A percentile compares a stretch with the other conserved stretches of the same genome.
phyloP scores from a whole-genome alignment of 2,329 filamentous ascomycete species.

The Cercospora janseana region DNA sequence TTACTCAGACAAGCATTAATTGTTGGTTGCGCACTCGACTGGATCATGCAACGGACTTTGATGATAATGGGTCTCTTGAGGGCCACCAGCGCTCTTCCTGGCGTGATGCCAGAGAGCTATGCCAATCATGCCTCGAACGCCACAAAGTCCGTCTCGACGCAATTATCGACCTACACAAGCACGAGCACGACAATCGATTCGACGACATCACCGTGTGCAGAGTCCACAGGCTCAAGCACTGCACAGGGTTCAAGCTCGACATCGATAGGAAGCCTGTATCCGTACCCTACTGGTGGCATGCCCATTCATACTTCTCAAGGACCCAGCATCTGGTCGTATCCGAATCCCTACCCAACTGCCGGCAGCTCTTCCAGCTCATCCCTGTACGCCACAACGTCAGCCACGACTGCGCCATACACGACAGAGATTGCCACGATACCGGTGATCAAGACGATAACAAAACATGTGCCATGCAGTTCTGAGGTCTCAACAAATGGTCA shows the following conservation, averaged over 20 bases:
- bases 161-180: no score
- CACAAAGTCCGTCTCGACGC: neutral
- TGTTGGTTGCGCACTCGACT: neutral
- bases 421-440: constrained; percentile 8
- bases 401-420: neutral
- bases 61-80: neutral
- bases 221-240: neutral
- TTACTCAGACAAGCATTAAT: neutral
- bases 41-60: neutral
- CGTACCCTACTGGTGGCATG: neutral
- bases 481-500: constrained; percentile 13
- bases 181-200: neutral
- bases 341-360: constrained; percentile 7
- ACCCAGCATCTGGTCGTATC: neutral
- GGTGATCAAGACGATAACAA: constrained; percentile 9
- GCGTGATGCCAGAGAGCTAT: neutral
- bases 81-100: neutral
- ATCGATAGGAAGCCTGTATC: neutral
- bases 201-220: neutral
- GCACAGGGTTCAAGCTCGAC: neutral
- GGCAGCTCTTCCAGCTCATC: neutral
- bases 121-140: neutral
- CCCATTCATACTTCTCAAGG: neutral
- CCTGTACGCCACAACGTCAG: neutral
- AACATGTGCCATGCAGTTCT: constrained; percentile 13